Percentiles rank a stretch among this genome's conserved stretches.
Evolutionary conservation across 2,329 filamentous ascomycete species (phyloP).

Genomic region (Talaromyces piceae): DNA sequence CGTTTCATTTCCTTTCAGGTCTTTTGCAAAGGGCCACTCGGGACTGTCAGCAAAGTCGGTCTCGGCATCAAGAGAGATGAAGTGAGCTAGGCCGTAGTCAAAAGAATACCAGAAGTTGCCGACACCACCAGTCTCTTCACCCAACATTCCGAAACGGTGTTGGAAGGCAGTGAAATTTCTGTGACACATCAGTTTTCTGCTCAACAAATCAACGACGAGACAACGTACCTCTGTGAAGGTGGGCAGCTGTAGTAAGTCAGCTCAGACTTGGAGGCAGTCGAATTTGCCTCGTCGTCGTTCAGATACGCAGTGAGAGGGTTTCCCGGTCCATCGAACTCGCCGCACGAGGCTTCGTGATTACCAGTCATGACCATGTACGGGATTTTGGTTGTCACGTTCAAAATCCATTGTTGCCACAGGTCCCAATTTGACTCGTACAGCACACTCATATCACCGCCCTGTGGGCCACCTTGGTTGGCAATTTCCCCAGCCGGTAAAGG

Average conservation of each 20-base stretch:
- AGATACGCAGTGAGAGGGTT: constrained; percentile 43
- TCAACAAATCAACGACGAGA: neutral
- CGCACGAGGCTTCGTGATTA: constrained; percentile 45
- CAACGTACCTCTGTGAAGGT: constrained; percentile 38
- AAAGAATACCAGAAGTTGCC: constrained; percentile 51
- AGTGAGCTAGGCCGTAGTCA: constrained; percentile 49
- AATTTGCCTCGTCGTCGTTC: constrained; percentile 38
- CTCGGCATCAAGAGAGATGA: constrained; percentile 42
- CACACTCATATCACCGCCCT: constrained; percentile 43
- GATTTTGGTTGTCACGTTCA: constrained; percentile 35
- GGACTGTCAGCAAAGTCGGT: constrained; percentile 46
- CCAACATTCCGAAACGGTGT: constrained; percentile 47
- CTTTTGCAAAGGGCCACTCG: constrained; percentile 20
- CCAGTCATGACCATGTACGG: constrained; percentile 47
- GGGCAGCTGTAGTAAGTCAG: constrained; percentile 48
- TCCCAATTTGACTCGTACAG: constrained; percentile 48
- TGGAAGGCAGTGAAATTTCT: constrained; percentile 47
- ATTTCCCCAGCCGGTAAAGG: constrained; percentile 41
- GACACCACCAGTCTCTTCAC: constrained; percentile 41
- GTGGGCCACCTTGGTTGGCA: constrained; percentile 40
- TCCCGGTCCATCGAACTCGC: constrained; percentile 41
- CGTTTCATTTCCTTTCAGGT: constrained; percentile 33
- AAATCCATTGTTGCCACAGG: constrained; percentile 46
- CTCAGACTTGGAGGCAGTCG: constrained; percentile 28
- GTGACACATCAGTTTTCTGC: neutral